Evolutionary conservation across 2,329 filamentous ascomycete species (phyloP), one percentile per base, ranked within the genome.

Genomic region (Aspergillus caelatus): DNA sequence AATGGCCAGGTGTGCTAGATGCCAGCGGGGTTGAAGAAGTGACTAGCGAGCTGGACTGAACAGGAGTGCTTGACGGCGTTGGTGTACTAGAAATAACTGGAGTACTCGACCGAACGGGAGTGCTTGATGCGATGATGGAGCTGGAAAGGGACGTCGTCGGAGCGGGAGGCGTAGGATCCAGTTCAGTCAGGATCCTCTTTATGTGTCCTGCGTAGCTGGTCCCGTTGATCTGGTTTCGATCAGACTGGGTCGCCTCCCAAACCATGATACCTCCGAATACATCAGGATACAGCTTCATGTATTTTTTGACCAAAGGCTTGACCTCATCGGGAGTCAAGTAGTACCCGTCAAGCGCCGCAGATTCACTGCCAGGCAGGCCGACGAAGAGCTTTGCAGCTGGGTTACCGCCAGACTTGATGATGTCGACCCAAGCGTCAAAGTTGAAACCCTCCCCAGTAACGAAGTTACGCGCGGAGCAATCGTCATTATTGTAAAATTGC

Each of bases 231-330:
- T 73, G 61, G 69, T 86, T 86, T 58, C 76, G 75, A 14, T 78
- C 73, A n/a, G 81, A 80, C 12, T 78, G 77, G 1, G 82, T 84
- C 6, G 84, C 83, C 58, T 87, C 85, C 84, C 84, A 88, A 6
- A 88, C 72, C 85, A 88, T 88, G 46, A 87, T 77, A 75, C 86
- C 86, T 46, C 85, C 86, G 66, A 88, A 88, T 2, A 73, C 75
- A 26, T 76, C 61, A 1, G 77, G 73, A 63, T 79, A 77, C 26
- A 76, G 71, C 19, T 70, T 71, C 64, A 78, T 79, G 65, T 81
- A 83, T 48, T 74, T 68, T n/a, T 74, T 67, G 28, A 87, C 74
- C 58, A 88, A 67, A 2, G 70, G 68, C 59, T 80, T 72, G 2
- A 81, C 84, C 63, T 86, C 79, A 1, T 68, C 62, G 0, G 82